phyloP scores from a whole-genome alignment of 2,329 filamentous ascomycete species.

The Alternaria atra region DNA sequence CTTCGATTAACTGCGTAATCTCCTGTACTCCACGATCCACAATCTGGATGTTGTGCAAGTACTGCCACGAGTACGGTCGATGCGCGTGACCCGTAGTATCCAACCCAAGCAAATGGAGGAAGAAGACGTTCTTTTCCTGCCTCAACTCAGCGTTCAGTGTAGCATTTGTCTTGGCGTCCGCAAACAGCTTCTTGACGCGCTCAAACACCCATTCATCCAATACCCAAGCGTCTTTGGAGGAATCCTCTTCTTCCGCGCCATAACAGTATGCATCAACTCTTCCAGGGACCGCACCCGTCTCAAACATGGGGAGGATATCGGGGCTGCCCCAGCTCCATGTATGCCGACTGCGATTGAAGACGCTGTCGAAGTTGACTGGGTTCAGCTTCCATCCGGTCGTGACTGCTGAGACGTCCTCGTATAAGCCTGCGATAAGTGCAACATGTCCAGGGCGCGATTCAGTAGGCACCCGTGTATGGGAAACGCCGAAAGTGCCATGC shows the following conservation, averaged over 20 bases:
- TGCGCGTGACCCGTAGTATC: slow-evolving; percentile 89
- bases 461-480: slow-evolving; percentile 94
- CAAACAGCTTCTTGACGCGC: slow-evolving; percentile 86
- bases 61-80: slow-evolving; percentile 93
- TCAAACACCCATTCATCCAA: slow-evolving; percentile 97
- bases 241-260: slow-evolving; percentile 86
- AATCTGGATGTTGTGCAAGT: slow-evolving; percentile 91
- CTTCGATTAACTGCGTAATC: slow-evolving; percentile 79
- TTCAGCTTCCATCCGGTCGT: slow-evolving; percentile 99
- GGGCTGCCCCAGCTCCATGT: slow-evolving; percentile 99
- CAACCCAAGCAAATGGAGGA: slow-evolving; percentile 89
- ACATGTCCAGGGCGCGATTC: slow-evolving; percentile 97
- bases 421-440: slow-evolving; percentile 92
- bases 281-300: slow-evolving; percentile 87
- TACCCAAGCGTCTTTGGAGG: slow-evolving; percentile 79
- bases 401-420: slow-evolving; percentile 97
- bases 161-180: slow-evolving; percentile 77
- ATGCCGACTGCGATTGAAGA: slow-evolving; percentile 95
- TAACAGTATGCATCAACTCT: slow-evolving; percentile 89
- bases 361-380: slow-evolving; percentile 97
- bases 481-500: slow-evolving; percentile 95
- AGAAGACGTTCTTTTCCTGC: slow-evolving; percentile 91
- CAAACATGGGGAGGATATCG: slow-evolving; percentile 97
- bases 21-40: slow-evolving; percentile 91
- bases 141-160: slow-evolving; percentile 76